phyloP scores from a whole-genome alignment of 257 asterid species.

The Haberlea rhodopensis region DNA sequence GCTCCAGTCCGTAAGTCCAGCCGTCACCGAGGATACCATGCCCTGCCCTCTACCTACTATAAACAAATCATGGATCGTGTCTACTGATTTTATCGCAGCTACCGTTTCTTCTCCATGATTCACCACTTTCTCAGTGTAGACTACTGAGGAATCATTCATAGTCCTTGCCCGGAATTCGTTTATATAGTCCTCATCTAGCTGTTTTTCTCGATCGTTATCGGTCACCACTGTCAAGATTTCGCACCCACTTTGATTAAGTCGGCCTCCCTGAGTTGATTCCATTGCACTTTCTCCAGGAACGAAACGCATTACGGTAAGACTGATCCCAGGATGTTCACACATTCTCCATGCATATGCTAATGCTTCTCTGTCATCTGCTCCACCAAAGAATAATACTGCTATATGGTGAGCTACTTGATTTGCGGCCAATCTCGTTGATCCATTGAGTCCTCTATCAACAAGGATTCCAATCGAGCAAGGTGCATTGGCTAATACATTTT shows the following conservation, averaged over 20 bases:
- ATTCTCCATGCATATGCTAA: constrained; percentile 73
- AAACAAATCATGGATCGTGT: constrained; percentile 57
- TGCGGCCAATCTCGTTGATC: constrained; percentile 55
- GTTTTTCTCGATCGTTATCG: constrained; percentile 49
- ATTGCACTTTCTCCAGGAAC: constrained; percentile 36
- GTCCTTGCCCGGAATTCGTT: constrained; percentile 54
- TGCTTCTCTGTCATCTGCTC: constrained; percentile 86
- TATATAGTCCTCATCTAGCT: constrained; percentile 57
- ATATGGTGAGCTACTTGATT: constrained; percentile 59
- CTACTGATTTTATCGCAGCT: constrained; percentile 62
- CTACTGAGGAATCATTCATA: constrained; percentile 35
- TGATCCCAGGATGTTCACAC: constrained; percentile 60
- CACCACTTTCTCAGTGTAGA: constrained; percentile 51
- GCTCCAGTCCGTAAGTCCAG: constrained; percentile 94
- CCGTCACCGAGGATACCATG: constrained; percentile 54
- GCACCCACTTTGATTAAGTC: constrained; percentile 20
- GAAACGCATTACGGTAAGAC: constrained; percentile 61
- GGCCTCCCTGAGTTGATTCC: constrained; percentile 8
- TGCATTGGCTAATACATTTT: constrained; percentile 67
- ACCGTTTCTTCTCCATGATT: constrained; percentile 88
- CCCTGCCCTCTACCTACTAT: constrained; percentile 89
- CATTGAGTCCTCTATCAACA: constrained; percentile 82
- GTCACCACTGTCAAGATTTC: constrained; percentile 41
- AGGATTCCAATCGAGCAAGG: constrained; percentile 90
- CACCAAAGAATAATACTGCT: constrained; percentile 74